phyloP scores from a whole-genome alignment of 83 land plant genomes.

The Diphasiastrum complanatum region DNA sequence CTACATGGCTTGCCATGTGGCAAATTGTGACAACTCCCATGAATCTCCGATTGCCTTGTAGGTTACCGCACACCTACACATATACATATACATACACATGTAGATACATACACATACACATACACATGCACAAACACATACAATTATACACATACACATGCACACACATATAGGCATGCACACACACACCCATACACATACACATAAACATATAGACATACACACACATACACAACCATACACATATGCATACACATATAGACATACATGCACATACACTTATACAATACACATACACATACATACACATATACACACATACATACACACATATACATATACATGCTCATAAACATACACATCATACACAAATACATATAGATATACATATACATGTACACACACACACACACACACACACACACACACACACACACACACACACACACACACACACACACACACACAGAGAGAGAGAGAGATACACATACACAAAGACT shows the following conservation, averaged over 20 bases:
- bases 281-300: not conserved
- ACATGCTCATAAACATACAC: not conserved
- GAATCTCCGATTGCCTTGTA: too few species aligned
- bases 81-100: not conserved
- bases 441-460: slow-evolving; percentile 8
- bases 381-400: not conserved
- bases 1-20: too few species aligned
- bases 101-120: slow-evolving; percentile 1
- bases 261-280: not conserved
- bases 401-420: not conserved
- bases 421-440: slow-evolving; percentile 6
- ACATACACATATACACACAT: not conserved
- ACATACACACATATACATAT: not conserved
- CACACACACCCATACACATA: not conserved
- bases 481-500: not conserved
- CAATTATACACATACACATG: too few species aligned
- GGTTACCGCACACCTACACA: not conserved
- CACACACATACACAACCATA: not conserved
- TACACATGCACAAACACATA: too few species aligned
- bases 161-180: not conserved
- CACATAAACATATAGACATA: not conserved
- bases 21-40: too few species aligned
- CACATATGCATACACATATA: not conserved
- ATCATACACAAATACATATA: not conserved
- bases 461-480: not conserved